Percentiles rank a stretch among this genome's conserved stretches.
These are phyloP conservation scores for Pyrrhoderma noxium DNA, from an alignment of 1,284 basidiomycete species.

Conservation along the genomic window DNA sequence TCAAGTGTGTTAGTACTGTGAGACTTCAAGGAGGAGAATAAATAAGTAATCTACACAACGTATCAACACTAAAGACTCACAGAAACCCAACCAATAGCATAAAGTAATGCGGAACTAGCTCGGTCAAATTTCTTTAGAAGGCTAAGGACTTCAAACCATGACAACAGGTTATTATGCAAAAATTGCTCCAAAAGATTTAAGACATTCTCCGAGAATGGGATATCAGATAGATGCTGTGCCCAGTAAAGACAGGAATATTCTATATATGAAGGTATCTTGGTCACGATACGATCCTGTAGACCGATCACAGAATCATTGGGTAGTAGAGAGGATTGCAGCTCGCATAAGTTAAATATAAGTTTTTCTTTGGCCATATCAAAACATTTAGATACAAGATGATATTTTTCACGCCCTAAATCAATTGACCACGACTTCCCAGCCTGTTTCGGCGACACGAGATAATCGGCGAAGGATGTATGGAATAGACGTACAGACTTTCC, in stretches of 20 bases:
- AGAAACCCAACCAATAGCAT: background rate
- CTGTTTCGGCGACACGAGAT: background rate
- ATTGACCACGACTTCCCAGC: background rate
- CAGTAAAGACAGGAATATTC: constrained; percentile 9
- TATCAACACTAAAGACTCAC: constrained; percentile 6
- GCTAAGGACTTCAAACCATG: constrained; percentile 27
- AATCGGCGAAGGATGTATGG: constrained; percentile 10
- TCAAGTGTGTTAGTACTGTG: background rate
- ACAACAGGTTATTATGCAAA: constrained; percentile 21
- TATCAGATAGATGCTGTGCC: constrained; percentile 5
- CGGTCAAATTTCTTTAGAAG: constrained; percentile 14
- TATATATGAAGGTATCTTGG: background rate
- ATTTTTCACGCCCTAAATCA: background rate
- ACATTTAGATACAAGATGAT: background rate
- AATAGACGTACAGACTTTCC: background rate
- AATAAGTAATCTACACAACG: constrained; percentile 1
- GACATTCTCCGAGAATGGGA: background rate
- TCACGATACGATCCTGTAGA: background rate
- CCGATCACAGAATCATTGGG: constrained; percentile 1
- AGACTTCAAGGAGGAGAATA: background rate
- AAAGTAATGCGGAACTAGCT: constrained; percentile 1
- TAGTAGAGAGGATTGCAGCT: background rate
- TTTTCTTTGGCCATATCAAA: background rate
- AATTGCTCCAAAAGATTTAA: constrained; percentile 11
- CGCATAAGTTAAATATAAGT: constrained; percentile 11